A percentile compares a stretch with the other conserved stretches of the same genome.
These are phyloP conservation scores for Globisporangium carolinianum DNA, from an alignment of 352 stramenopile genomes.

Conservation along the genomic window DNA sequence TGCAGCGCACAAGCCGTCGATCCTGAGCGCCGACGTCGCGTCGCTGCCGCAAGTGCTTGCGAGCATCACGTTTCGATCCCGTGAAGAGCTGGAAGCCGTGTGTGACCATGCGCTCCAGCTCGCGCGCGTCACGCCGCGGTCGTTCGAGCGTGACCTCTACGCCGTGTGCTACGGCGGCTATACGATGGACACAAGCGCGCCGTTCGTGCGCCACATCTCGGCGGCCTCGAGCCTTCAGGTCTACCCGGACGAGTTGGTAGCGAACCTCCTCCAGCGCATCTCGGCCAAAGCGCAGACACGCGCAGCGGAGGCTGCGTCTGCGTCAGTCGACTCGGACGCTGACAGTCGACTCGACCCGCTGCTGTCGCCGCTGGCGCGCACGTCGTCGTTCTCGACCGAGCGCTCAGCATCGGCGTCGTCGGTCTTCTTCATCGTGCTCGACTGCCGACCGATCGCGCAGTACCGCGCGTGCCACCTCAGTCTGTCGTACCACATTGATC, in stretches of 20 bases:
- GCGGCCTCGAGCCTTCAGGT: constrained; percentile 73
- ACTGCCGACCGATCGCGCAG: constrained; percentile 68
- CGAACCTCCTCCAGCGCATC: constrained; percentile 62
- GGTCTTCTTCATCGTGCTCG: constrained; percentile 76
- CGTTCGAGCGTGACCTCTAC: constrained; percentile 76
- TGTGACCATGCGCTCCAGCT: constrained; percentile 45
- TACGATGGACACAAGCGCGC: constrained; percentile 41
- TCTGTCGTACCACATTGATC: constrained; percentile 84
- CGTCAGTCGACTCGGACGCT: background rate
- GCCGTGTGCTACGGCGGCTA: constrained; percentile 79
- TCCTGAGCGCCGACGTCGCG: constrained; percentile 61
- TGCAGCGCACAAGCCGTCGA: constrained; percentile 37
- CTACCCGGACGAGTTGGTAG: constrained; percentile 76
- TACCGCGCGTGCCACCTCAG: constrained; percentile 78
- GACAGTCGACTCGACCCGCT: constrained; percentile 25
- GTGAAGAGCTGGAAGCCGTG: constrained; percentile 51
- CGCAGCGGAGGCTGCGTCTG: background rate
- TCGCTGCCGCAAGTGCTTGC: constrained; percentile 81
- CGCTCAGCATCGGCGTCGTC: constrained; percentile 28
- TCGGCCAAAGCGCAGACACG: constrained; percentile 3
- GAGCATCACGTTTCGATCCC: constrained; percentile 53
- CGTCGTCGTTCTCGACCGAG: constrained; percentile 31
- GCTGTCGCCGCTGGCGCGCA: constrained; percentile 16
- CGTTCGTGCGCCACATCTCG: constrained; percentile 67
- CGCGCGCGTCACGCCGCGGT: constrained; percentile 59